These are phyloP conservation scores for Symmetrospora coprosmae DNA, from an alignment of 768 basidiomycete genomes.

Conservation along the genomic window DNA sequence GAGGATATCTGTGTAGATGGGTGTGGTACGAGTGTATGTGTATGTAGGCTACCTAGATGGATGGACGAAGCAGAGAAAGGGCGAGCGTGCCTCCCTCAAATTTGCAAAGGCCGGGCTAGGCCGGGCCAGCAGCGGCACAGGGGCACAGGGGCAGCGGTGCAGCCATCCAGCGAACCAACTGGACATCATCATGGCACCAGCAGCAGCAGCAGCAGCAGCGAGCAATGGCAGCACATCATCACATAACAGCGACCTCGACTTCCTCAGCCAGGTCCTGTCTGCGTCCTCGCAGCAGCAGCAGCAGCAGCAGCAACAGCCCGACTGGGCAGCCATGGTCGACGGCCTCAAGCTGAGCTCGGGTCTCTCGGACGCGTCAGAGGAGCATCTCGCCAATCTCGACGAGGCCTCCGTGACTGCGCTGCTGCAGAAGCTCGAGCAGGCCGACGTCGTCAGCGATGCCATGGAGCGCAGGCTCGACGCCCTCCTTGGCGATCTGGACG, in stretches of 20 bases:
- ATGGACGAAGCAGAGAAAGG: not conserved
- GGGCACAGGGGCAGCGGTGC: too few relatives aligned
- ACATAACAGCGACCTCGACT: too few relatives aligned
- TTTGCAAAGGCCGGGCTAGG: not conserved
- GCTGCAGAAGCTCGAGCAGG: conserved; percentile 10
- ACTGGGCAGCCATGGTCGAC: not conserved
- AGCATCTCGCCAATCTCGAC: conserved; percentile 7
- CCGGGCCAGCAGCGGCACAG: too few relatives aligned
- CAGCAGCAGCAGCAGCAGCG: not conserved
- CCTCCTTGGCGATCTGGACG: conserved; percentile 10
- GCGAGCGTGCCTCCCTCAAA: not conserved
- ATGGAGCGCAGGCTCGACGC: conserved; percentile 9
- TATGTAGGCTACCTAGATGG: not conserved
- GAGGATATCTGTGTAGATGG: too few relatives aligned
- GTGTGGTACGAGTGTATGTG: too few relatives aligned
- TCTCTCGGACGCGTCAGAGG: not conserved
- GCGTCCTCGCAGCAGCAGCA: not conserved
- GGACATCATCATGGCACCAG: too few relatives aligned
- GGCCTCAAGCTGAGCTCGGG: not conserved
- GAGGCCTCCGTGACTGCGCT: not conserved
- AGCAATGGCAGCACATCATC: not conserved
- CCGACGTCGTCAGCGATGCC: conserved; percentile 2
- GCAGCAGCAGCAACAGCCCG: not conserved
- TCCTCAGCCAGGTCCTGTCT: not conserved
- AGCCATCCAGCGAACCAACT: too few relatives aligned